Percentiles rank a stretch among this genome's conserved stretches.
These are phyloP conservation scores for Peziza echinospora DNA, from an alignment of 495 filamentous ascomycete genomes.

Conservation along the genomic window DNA sequence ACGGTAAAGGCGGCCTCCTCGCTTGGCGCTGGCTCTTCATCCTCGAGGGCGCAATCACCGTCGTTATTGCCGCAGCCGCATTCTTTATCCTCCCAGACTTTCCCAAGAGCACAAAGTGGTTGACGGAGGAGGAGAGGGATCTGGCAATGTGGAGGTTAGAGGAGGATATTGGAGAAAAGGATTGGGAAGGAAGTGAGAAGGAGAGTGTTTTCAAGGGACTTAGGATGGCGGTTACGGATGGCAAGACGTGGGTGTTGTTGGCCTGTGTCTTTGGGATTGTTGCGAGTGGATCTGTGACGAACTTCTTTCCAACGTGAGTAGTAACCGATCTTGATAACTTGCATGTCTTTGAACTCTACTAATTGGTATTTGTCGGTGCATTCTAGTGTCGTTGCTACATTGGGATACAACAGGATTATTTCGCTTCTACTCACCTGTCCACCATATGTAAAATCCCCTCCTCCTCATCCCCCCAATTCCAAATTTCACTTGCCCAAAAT, in stretches of 20 bases:
- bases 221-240: conserved; percentile 37
- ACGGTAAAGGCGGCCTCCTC: conserved; percentile 32
- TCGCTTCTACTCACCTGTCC: conserved; percentile 61
- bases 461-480: no score
- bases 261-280: conserved; percentile 52
- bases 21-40: conserved; percentile 63
- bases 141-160: conserved; percentile 32
- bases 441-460: conserved; percentile 31
- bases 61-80: conserved; percentile 9
- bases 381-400: conserved; percentile 42
- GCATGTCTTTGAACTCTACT: not conserved
- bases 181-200: conserved; percentile 41
- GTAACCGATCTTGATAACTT: no score
- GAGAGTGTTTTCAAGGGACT: conserved; percentile 41
- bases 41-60: conserved; percentile 42
- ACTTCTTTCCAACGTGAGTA: conserved; percentile 55
- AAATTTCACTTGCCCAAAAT: not conserved
- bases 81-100: conserved; percentile 46
- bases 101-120: conserved; percentile 35
- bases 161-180: conserved; percentile 56
- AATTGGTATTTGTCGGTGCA: not conserved
- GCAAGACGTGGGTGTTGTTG: conserved; percentile 25
- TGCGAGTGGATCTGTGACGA: conserved; percentile 51
- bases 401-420: conserved; percentile 42
- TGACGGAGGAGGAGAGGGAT: conserved; percentile 32